phyloP scores from a whole-genome alignment of 129 eudicot genomes.

The Arctium lappa region DNA sequence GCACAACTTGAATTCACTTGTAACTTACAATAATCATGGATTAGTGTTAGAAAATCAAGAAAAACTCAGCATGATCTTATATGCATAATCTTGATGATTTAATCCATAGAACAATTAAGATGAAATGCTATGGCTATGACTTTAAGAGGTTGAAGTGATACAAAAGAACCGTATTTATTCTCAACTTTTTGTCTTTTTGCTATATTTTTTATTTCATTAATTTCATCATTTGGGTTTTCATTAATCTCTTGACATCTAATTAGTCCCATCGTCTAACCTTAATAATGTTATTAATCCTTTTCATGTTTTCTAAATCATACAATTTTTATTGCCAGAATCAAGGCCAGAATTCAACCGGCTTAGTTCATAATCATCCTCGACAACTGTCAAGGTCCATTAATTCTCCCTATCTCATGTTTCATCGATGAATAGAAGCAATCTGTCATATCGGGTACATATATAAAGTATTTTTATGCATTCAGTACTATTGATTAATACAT shows the following conservation, averaged over 20 bases:
- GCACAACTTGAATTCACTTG: too few species aligned
- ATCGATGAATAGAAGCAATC: neutral
- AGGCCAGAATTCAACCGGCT: conserved; percentile 31
- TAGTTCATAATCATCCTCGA: conserved; percentile 46
- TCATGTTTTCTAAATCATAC: neutral
- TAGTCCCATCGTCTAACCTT: neutral
- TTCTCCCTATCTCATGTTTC: neutral
- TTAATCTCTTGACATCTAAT: neutral
- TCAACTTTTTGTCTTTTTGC: neutral
- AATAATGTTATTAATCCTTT: neutral
- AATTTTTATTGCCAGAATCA: conserved; percentile 31
- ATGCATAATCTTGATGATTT: too few species aligned
- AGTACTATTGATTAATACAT: neutral
- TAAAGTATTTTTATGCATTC: too few species aligned
- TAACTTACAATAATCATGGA: neutral
- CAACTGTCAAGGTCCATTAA: conserved; percentile 51
- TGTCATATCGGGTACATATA: neutral
- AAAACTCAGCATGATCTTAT: too few species aligned
- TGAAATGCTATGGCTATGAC: too few species aligned
- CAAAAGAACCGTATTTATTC: too few species aligned
- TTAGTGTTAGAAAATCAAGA: too few species aligned
- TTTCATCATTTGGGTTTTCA: neutral
- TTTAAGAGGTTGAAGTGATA: too few species aligned
- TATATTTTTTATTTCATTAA: neutral
- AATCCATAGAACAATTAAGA: too few species aligned